Conservation (phyloP, 208 protist species). For the Wallacemonas collosoma region DNA sequence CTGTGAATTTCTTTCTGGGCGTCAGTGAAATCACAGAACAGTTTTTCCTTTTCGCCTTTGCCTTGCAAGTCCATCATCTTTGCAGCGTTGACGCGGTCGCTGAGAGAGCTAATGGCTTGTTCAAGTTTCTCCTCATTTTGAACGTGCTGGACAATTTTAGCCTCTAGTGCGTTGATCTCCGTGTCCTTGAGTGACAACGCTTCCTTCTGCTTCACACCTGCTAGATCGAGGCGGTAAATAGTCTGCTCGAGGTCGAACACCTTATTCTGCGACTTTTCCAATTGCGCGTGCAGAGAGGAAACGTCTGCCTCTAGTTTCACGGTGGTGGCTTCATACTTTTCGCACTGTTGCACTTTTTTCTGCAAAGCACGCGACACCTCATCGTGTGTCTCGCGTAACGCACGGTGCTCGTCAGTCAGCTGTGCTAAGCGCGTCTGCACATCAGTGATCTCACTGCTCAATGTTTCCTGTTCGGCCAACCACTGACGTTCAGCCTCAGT, state of each 20-base stretch:
- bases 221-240: constrained; percentile 67
- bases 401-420: constrained; percentile 22
- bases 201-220: constrained; percentile 65
- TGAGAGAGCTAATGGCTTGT: constrained; percentile 64
- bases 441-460: constrained; percentile 47
- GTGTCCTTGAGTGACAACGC: constrained; percentile 70
- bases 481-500: constrained; percentile 75
- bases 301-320: constrained; percentile 44
- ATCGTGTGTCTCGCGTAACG: neutral
- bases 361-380: constrained; percentile 27
- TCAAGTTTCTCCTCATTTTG: constrained; percentile 67
- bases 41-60: constrained; percentile 60
- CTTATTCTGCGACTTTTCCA: constrained; percentile 62
- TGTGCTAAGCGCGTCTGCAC: constrained; percentile 17
- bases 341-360: constrained; percentile 38
- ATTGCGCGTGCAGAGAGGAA: constrained; percentile 32
- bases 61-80: constrained; percentile 72
- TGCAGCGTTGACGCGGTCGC: constrained; percentile 66
- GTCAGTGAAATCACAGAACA: constrained; percentile 61
- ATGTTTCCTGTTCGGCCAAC: constrained; percentile 53
- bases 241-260: constrained; percentile 70
- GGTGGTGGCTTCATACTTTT: constrained; percentile 32
- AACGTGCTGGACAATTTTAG: constrained; percentile 41
- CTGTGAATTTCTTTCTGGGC: constrained; percentile 56
- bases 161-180: constrained; percentile 62